Conservation (phyloP, 2,329 filamentous ascomycete genomes). For the Mycocentrospora acerina region DNA sequence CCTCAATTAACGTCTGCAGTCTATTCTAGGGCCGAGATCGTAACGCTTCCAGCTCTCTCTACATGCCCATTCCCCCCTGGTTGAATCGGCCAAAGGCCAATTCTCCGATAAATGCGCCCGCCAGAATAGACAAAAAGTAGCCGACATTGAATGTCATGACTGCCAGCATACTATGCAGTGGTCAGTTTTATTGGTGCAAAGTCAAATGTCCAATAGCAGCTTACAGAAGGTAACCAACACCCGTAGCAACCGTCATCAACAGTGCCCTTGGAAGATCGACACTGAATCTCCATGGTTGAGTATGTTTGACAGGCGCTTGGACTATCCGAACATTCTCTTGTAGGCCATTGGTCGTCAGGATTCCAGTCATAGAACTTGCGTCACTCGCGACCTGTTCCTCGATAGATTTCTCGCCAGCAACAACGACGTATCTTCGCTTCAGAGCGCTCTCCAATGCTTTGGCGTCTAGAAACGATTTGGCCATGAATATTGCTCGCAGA, state of each 20-base stretch:
- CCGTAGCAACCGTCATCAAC: conserved; percentile 71
- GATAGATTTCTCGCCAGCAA: conserved; percentile 64
- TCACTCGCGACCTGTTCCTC: conserved; percentile 59
- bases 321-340: conserved; percentile 81
- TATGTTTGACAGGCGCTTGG: conserved; percentile 54
- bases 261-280: conserved; percentile 74
- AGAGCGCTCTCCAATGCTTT: conserved; percentile 73
- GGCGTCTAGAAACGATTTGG: conserved; percentile 61
- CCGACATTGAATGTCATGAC: conserved; percentile 89
- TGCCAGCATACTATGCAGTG: conserved; percentile 72
- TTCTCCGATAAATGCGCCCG: conserved; percentile 81
- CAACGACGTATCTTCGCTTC: conserved; percentile 73
- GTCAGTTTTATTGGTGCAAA: conserved; percentile 26
- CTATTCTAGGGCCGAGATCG: neutral
- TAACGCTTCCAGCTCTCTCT: conserved; percentile 2
- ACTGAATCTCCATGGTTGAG: conserved; percentile 76
- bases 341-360: conserved; percentile 72
- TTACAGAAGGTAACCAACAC: conserved; percentile 82
- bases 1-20: too few species aligned
- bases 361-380: conserved; percentile 62
- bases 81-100: conserved; percentile 72
- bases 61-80: conserved; percentile 34
- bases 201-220: conserved; percentile 41
- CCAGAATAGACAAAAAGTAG: conserved; percentile 80
- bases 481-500: conserved; percentile 70